These are phyloP conservation scores for Antitrichia curtipendula DNA, from an alignment of 225 moss, liverwort and hornwort species.

Conservation along the genomic window DNA sequence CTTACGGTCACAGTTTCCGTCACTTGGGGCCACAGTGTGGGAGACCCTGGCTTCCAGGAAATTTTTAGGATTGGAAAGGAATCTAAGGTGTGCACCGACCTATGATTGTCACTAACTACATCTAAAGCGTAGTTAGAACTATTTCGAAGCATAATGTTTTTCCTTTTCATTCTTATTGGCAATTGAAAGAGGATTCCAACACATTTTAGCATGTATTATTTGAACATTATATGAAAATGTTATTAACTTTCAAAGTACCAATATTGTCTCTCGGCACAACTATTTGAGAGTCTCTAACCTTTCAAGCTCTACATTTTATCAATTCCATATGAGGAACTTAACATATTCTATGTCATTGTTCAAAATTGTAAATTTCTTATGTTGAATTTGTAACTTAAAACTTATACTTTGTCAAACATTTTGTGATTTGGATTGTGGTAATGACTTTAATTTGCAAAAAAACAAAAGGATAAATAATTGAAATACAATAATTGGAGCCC, in stretches of 20 bases:
- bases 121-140: background rate
- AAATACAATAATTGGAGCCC: too few species aligned
- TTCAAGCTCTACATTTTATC: background rate
- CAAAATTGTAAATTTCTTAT: background rate
- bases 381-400: background rate
- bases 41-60: background rate
- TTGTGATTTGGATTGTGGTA: background rate
- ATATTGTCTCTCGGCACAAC: background rate
- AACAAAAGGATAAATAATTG: too few species aligned
- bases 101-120: background rate
- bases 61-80: background rate
- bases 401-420: background rate
- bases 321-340: background rate
- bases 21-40: too few species aligned
- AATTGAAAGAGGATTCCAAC: background rate
- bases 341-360: background rate
- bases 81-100: background rate
- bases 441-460: background rate
- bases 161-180: background rate
- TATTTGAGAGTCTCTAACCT: background rate
- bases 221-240: fast-evolving
- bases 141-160: too few species aligned
- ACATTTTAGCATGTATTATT: background rate
- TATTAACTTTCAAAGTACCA: too few species aligned
- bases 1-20: too few species aligned